Percentiles rank a stretch among this genome's conserved stretches.
These are phyloP conservation scores for Apophysomyces variabilis DNA, from an alignment of 371 early-diverging fungal species.

Conservation along the genomic window DNA sequence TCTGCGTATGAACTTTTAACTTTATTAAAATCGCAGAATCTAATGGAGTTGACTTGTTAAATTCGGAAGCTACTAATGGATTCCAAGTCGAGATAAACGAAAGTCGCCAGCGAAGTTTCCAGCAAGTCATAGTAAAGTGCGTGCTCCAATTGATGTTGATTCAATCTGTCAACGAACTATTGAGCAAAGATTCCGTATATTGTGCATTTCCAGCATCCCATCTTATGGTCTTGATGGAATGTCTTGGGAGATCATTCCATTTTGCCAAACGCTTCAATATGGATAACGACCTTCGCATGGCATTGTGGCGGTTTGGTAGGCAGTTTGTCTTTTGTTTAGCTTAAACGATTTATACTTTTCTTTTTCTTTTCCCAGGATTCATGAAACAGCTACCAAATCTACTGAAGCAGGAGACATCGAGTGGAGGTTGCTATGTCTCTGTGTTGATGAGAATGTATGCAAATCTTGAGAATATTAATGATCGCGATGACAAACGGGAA, in stretches of 20 bases:
- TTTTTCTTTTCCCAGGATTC: slow-evolving; percentile 58
- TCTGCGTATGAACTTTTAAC: not conserved
- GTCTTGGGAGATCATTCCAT: slow-evolving; percentile 80
- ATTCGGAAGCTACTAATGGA: not conserved
- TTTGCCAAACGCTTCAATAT: slow-evolving; percentile 86
- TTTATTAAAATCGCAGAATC: not conserved
- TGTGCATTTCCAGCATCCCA: slow-evolving; percentile 60
- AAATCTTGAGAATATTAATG: slow-evolving; percentile 52
- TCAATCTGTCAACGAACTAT: slow-evolving; percentile 74
- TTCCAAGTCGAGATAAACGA: slow-evolving; percentile 29
- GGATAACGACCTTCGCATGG: slow-evolving; percentile 79
- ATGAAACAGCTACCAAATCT: slow-evolving; percentile 90
- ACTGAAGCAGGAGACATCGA: slow-evolving; percentile 76
- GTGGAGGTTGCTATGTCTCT: slow-evolving; percentile 57
- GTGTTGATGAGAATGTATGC: slow-evolving; percentile 58
- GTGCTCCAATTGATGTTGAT: slow-evolving; percentile 79
- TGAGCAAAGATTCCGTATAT: slow-evolving; percentile 67
- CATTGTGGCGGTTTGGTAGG: slow-evolving; percentile 72
- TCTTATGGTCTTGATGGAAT: slow-evolving; percentile 72
- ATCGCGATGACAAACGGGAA: slow-evolving; percentile 49
- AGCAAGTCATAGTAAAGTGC: slow-evolving; percentile 78
- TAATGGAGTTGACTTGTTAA: not conserved
- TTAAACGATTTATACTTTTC: not conserved
- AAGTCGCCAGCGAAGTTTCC: slow-evolving; percentile 70
- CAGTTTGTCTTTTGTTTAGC: not conserved